Evolutionary conservation across 1,284 basidiomycete species (phyloP).

Genomic region (Athelia psychrophila): DNA sequence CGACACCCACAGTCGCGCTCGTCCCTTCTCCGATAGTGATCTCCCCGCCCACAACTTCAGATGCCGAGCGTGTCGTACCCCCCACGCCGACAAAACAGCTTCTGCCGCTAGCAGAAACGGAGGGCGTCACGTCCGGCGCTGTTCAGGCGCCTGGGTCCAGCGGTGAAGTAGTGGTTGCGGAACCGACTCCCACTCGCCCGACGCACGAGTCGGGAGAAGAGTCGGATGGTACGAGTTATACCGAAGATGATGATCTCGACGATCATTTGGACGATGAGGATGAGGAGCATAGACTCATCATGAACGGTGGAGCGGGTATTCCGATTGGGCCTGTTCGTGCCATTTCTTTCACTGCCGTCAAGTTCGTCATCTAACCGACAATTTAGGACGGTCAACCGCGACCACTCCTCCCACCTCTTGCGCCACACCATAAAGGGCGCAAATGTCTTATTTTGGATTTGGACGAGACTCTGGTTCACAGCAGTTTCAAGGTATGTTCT

Average conservation of each 20-base stretch:
- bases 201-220: slow-evolving; percentile 36
- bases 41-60: slow-evolving; percentile 21
- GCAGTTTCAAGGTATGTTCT: slow-evolving; percentile 78
- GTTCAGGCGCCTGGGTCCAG: slow-evolving; percentile 57
- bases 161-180: slow-evolving; percentile 23
- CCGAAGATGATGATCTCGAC: slow-evolving; percentile 45
- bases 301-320: slow-evolving; percentile 50
- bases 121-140: slow-evolving; percentile 49
- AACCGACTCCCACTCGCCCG: slow-evolving; percentile 16
- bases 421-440: slow-evolving; percentile 73
- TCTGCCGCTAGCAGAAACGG: slow-evolving; percentile 46
- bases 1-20: neutral
- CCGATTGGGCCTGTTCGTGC: slow-evolving; percentile 48
- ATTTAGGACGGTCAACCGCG: slow-evolving; percentile 78
- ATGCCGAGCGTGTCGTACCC: slow-evolving; percentile 33
- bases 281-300: slow-evolving; percentile 46
- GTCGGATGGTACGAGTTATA: slow-evolving; percentile 43
- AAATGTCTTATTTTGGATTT: slow-evolving; percentile 95
- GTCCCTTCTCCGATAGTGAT: neutral
- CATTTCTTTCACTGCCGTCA: neutral
- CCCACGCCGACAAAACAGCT: slow-evolving; percentile 39
- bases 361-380: slow-evolving; percentile 3
- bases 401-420: slow-evolving; percentile 80
- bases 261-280: slow-evolving; percentile 42
- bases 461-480: slow-evolving; percentile 95